Evolutionary conservation across 768 basidiomycete genomes (phyloP).

Genomic region (Amanita pseudoporphyria): DNA sequence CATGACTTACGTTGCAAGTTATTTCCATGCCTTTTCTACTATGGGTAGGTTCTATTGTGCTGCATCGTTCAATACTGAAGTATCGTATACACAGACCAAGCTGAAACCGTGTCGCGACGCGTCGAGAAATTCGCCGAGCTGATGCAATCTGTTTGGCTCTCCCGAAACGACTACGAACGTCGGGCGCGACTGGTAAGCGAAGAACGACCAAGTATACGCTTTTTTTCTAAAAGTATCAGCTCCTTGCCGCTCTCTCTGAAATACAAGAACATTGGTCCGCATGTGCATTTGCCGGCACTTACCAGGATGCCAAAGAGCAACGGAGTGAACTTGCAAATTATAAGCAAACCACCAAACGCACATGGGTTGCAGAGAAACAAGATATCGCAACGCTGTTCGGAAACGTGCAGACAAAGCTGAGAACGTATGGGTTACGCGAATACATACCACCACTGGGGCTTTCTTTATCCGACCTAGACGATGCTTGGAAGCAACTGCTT

Average conservation of each 20-base stretch:
- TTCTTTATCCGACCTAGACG: slow-evolving; percentile 62
- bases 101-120: slow-evolving; percentile 86
- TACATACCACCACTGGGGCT: slow-evolving; percentile 75
- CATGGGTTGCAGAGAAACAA: slow-evolving; percentile 85
- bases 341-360: slow-evolving; percentile 78
- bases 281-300: slow-evolving; percentile 60
- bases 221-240: slow-evolving; percentile 24
- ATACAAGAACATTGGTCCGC: slow-evolving; percentile 65
- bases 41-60: slow-evolving; percentile 55
- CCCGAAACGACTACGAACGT: slow-evolving; percentile 86
- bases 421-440: slow-evolving; percentile 79
- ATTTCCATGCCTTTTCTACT: slow-evolving; percentile 95
- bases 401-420: slow-evolving; percentile 89
- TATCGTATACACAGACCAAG: slow-evolving; percentile 57
- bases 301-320: slow-evolving; percentile 72
- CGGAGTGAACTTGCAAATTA: slow-evolving; percentile 66
- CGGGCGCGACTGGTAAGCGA: slow-evolving; percentile 58
- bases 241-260: slow-evolving; percentile 56
- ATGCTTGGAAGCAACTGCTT: slow-evolving; percentile 66
- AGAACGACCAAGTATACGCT: slow-evolving; percentile 3
- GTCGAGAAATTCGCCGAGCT: slow-evolving; percentile 95
- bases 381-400: slow-evolving; percentile 83
- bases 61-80: background rate
- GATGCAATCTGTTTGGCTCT: slow-evolving; percentile 87
- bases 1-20: slow-evolving; percentile 97